Percentiles rank a stretch among this genome's conserved stretches.
phyloP scores from a whole-genome alignment of 306 rosid species.

The Cyamopsis tetragonoloba region DNA sequence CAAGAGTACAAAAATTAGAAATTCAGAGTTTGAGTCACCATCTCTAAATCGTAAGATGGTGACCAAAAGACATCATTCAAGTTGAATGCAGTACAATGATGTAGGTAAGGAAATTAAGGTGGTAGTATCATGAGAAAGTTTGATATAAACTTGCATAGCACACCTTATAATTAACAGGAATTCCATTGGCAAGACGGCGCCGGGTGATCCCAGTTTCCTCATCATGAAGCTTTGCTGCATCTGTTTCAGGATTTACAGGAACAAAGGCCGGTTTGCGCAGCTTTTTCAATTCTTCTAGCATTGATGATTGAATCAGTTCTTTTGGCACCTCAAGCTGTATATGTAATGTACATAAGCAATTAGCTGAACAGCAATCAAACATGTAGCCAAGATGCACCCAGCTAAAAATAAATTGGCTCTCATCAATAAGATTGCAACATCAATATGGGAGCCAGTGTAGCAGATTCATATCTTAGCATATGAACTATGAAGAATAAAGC shows the following conservation, averaged over 20 bases:
- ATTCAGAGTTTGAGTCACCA: neutral
- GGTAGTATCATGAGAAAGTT: constrained; percentile 13
- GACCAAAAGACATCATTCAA: neutral
- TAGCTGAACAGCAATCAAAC: constrained; percentile 14
- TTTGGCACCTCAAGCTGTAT: constrained; percentile 95
- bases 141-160: constrained; percentile 9
- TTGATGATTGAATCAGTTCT: constrained; percentile 67
- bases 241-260: constrained; percentile 58
- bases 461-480: constrained; percentile 21
- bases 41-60: neutral
- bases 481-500: constrained; percentile 12
- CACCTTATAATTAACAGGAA: constrained; percentile 93
- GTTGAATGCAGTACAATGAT: constrained; percentile 13
- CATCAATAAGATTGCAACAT: constrained; percentile 21
- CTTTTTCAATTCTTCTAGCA: constrained; percentile 64
- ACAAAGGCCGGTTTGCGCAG: constrained; percentile 62
- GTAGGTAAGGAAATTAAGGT: constrained; percentile 8
- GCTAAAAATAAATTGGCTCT: constrained; percentile 20
- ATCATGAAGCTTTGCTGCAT: constrained; percentile 60
- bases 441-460: neutral
- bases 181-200: constrained; percentile 83
- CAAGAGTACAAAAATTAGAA: neutral
- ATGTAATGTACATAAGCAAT: constrained; percentile 26
- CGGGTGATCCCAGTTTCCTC: constrained; percentile 85
- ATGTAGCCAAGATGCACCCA: neutral